Evolutionary conservation across 139 green algal genomes (phyloP), one percentile per base, ranked within the genome.

Genomic region (Diplosphaera chodatii): DNA sequence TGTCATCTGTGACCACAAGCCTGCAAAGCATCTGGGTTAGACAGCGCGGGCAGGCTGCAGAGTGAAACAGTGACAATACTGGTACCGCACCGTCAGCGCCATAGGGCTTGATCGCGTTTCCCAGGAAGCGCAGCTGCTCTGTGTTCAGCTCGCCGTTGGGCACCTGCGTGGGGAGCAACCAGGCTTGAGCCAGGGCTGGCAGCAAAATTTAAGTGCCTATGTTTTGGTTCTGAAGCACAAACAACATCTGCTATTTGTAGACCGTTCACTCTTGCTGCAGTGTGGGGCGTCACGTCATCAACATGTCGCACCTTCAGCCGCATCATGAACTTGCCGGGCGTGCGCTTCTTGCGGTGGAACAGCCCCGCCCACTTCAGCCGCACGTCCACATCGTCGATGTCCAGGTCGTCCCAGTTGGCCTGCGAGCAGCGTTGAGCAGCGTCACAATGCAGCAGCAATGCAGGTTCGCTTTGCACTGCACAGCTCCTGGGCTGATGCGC

Each of bases 311-410:
- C 86, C 84, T 95, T 96, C 59, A 98, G 82, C 32, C 95, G 89
- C 92, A 98, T 98, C 95, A 99, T 99, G 84, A 98, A 99, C 41
- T 85, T 89, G 23, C 90, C 89, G 8, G 92, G 91, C 1, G 92
- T 89, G 55, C 84, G 82, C 85, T 99, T 99, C 63, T 85, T 78
- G 32, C 95, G 82, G 82, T 99, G 95, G 86, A 99, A 99, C 16
- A 99, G 80, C 5, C 95, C 95, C 3, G 90, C 80, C 93, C 94
- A 99, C 86, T 99, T 99, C 37, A 97, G 74, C 37, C 95, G 86
- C 74, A 96, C 79, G 77, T 99, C 95, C 6, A 99, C 77, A 78
- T 98, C 94, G 41, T 98, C 94, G 56, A 96, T 72, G 71, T 92
- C 81, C 15, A 95, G 74, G 71, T 96, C 90, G 68, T 94, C 80